Evolutionary conservation across 208 protist species (phyloP), one percentile per base, ranked within the genome.

Genomic region (Trypanosoma melophagium): DNA sequence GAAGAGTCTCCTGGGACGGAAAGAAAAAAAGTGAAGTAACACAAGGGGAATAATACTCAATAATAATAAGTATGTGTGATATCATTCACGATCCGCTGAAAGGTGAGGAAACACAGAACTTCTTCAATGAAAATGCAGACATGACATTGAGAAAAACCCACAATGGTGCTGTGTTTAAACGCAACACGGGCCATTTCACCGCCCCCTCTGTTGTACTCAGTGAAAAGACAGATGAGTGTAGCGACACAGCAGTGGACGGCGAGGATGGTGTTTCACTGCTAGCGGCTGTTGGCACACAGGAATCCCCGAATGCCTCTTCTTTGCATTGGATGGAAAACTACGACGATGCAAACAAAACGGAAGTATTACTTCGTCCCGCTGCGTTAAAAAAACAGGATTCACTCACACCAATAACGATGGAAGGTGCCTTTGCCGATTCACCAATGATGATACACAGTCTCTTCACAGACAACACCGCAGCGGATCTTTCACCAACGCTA

Each of bases 401-500:
- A 42, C 1, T 3, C 45, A 63, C 12, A n/a, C n/a, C n/a, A n/a
- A 17, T 4, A 52, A 10, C 5, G 35, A 21, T 22, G 14, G 16
- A 44, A 17, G 7, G n/a, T 40, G 25, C 52, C 25, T 5, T 31
- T 17, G 5, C 38, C 9, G 19, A 19, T 10, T 24, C 52, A 56
- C 42, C 24, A 35, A 44, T 17, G 41, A 41, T 24, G 10, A 17
- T 8, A 14, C 14, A 42, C n/a, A 52, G 42, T 21, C 40, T 52
- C 8, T 9, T 42, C 19, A 25, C 21, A 2, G 47, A 56, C 31
- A 21, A 25, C 22, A 59, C 53, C 17, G 38, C 59, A 17, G 53
- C 21, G 40, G 68, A 74, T 38, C 61, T 74, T 17, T 16, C 60
- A 22, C 44, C 50, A 47, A 25, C 60, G 7, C 60, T 74, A 47